These are phyloP conservation scores for Stephania yunnanensis DNA, from an alignment of 164 flowering plant species.

Conservation along the genomic window DNA sequence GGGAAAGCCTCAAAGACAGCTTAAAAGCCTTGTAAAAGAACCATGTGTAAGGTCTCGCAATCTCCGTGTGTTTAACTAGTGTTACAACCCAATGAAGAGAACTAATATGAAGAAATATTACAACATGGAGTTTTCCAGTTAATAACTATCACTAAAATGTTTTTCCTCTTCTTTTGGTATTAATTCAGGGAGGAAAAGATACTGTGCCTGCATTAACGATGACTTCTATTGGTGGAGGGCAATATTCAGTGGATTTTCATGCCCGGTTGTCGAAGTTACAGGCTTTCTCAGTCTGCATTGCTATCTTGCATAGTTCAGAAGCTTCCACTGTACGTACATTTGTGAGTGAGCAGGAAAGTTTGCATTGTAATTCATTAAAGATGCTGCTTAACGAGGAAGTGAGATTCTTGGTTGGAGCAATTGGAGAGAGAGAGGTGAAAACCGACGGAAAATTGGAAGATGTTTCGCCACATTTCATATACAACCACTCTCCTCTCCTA, in stretches of 20 bases:
- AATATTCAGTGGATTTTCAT: slow-evolving; percentile 75
- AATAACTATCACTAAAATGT: background rate
- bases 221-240: slow-evolving; percentile 38
- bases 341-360: slow-evolving; percentile 26
- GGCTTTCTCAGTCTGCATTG: slow-evolving; percentile 82
- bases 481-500: slow-evolving; percentile 68
- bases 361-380: slow-evolving; percentile 52
- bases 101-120: background rate
- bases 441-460: slow-evolving; percentile 29
- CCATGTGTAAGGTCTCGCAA: background rate
- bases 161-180: background rate
- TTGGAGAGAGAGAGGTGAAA: slow-evolving; percentile 51
- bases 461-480: slow-evolving; percentile 35
- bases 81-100: background rate
- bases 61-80: background rate
- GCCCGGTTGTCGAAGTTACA: slow-evolving; percentile 76
- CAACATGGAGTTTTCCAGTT: background rate
- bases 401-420: slow-evolving; percentile 44
- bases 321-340: slow-evolving; percentile 26
- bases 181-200: slow-evolving; percentile 66
- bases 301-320: slow-evolving; percentile 62
- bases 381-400: slow-evolving; percentile 60
- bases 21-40: background rate
- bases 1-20: background rate
- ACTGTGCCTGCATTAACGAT: slow-evolving; percentile 59